Conservation (phyloP, 129 eudicot genomes). For the Flaveria brownii region DNA sequence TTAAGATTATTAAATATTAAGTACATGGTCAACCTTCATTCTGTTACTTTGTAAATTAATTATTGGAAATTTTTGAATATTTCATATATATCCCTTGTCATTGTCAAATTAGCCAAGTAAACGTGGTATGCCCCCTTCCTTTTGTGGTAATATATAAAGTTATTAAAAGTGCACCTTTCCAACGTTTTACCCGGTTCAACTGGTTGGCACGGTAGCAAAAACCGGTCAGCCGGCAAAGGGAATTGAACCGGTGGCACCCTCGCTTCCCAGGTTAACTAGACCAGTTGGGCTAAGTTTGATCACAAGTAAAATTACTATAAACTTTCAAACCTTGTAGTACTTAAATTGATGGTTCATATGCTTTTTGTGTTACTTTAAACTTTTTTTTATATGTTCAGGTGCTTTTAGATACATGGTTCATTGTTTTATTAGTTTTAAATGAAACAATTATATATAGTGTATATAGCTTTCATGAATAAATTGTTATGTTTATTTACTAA, state of each 20-base stretch:
- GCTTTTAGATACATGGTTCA: background rate
- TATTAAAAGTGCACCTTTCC: background rate
- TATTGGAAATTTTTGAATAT: conserved; percentile 5
- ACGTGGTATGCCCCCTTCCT: background rate
- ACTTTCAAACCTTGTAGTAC: background rate
- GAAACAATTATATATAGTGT: background rate
- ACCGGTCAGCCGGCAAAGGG: background rate
- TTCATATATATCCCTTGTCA: background rate
- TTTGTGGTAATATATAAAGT: background rate
- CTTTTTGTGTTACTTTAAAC: background rate
- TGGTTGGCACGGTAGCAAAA: background rate
- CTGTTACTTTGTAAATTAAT: background rate
- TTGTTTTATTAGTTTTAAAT: background rate
- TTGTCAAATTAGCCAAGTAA: background rate
- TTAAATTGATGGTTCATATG: background rate
- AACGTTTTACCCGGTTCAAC: background rate
- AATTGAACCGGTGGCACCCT: no score
- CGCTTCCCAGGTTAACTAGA: no score
- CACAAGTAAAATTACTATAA: background rate
- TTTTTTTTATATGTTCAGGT: background rate
- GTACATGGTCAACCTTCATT: background rate
- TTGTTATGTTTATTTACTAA: background rate
- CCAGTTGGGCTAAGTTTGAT: no score
- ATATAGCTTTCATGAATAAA: background rate
- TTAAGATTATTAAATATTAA: background rate